Base-by-base conservation (phyloP, 345 rosid genomes). In the Reutealis trisperma region DNA sequence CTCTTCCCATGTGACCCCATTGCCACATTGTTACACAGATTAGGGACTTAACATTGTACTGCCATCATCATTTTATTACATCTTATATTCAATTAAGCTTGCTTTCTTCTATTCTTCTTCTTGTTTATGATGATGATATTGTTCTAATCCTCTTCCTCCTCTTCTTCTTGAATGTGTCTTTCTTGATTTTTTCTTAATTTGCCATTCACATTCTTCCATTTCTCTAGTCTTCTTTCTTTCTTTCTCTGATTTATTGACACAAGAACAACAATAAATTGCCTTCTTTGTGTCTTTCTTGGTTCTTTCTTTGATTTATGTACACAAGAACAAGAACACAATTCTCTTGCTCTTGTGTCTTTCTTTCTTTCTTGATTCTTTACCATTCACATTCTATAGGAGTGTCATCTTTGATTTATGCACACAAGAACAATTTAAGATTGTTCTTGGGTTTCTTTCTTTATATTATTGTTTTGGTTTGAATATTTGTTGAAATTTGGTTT, bases 1-100 rank as follows among this genome's bases (percentile, higher is more conserved):
- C 88, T 9, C 79, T 32, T 61, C 84, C 85, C 89, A 86, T 88
- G 89, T 86, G 89, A 88, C 87, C 90, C 86, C 84, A 84, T 85
- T 84, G 83, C 82, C 78, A 78, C 51, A 15, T 52, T 65, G 18
- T 69, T 47, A 63, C 7, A 45, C 8, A 74, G 67, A 76, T 63
- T 72, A 24, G 30, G 55, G 27, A 64, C 60, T 11, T 34, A 34
- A 32, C 34, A 34, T 63, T 72, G 47, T 32, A 72, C 1, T 27
- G 30, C 30, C 30, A 27, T 27, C 30, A 27, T 27, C 30, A 27
- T 27, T 27, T 27, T 27, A 27, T 27, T 27, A 27, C 1, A 27
- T 27, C 30, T 27, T 27, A 27, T 27, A 27, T 27, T 27, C 30
- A 27, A 27, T 27, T 51, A 60, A 13, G 32, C 18, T 78, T 27